phyloP scores from a whole-genome alignment of 805 yeast species.

The Ogataea nitratoaversa region DNA sequence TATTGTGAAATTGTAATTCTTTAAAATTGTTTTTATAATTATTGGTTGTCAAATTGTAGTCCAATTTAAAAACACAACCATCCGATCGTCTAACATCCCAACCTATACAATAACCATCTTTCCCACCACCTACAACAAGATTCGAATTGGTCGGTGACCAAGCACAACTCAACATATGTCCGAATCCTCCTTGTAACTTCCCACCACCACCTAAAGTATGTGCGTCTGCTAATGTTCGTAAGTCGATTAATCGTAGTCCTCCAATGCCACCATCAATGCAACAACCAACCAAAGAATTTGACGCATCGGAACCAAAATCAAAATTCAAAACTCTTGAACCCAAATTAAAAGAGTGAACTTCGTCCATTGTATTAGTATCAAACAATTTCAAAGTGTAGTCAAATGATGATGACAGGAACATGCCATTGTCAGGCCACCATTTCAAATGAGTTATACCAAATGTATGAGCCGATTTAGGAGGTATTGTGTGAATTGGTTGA shows the following conservation, averaged over 20 bases:
- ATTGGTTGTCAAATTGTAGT: constrained; percentile 34
- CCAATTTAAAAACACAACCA: constrained; percentile 60
- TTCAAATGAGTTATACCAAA: constrained; percentile 69
- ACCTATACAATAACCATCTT: constrained; percentile 71
- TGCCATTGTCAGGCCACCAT: constrained; percentile 95
- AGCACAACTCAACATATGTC: constrained; percentile 26
- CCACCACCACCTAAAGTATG: constrained; percentile 52
- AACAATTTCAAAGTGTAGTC: constrained; percentile 75
- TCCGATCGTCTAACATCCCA: constrained; percentile 82
- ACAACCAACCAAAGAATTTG: constrained; percentile 56
- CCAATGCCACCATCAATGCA: constrained; percentile 57
- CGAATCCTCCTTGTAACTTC: constrained; percentile 25
- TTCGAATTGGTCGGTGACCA: constrained; percentile 71
- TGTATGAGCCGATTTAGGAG: constrained; percentile 45
- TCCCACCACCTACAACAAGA: constrained; percentile 73
- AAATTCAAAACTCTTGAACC: constrained; percentile 61
- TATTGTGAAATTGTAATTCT: constrained; percentile 20
- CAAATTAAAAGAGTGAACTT: constrained; percentile 63
- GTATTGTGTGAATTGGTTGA: constrained; percentile 20
- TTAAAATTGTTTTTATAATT: constrained; percentile 18
- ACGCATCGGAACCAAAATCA: constrained; percentile 49
- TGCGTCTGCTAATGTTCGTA: constrained; percentile 67
- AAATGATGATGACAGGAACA: constrained; percentile 79
- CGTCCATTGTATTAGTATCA: constrained; percentile 67
- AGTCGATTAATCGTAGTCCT: constrained; percentile 55